Evolutionary conservation across 305 asterid species (phyloP), one percentile per base, ranked within the genome.

Genomic region (Lippia alba): DNA sequence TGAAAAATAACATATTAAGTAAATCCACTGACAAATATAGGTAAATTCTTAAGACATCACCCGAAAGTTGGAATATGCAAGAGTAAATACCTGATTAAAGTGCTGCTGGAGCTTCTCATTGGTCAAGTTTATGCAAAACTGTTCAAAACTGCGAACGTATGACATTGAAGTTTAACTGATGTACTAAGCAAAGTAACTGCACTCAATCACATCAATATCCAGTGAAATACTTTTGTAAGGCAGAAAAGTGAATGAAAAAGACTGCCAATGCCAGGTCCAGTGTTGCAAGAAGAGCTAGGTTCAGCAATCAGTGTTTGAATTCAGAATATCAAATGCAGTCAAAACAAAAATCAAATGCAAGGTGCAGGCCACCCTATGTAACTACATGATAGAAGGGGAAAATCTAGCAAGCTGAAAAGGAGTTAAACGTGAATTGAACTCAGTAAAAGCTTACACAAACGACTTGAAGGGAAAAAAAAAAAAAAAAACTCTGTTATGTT

Each of bases 1-100:
- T 95, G 94, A 70, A 74, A 78, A 81, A 61, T 33, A 72, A 77
- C 66, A 55, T 50, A 55, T 54, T 69, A 46, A 61, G 61, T 51
- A 60, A 80, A 12, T 65, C 45, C 61, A 59, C 71, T 60, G 72
- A 54, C 68, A 50, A 60, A 71, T 19, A 12, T 39, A n/a, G 32
- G 72, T 54, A 59, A 20, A 60, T 36, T 17, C 20, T 33, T 12
- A 50, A 68, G 48, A 60, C 36, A 17, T 34, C 65, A 12, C 41
- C 62, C 46, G 66, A 69, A 61, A 11, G 40, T 57, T 55, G 56
- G 34, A 76, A 50, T 12, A 18, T 34, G 7, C 50, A 20, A 44
- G 56, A 57, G 39, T 15, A 48, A 69, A 45, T 75, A 92, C 99
- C 99, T 95, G 99, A 84, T 95, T 95, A 78, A 95, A 95, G 65